These are phyloP conservation scores for Penicillium pancosmium DNA, from an alignment of 495 filamentous ascomycete species.

Conservation along the genomic window DNA sequence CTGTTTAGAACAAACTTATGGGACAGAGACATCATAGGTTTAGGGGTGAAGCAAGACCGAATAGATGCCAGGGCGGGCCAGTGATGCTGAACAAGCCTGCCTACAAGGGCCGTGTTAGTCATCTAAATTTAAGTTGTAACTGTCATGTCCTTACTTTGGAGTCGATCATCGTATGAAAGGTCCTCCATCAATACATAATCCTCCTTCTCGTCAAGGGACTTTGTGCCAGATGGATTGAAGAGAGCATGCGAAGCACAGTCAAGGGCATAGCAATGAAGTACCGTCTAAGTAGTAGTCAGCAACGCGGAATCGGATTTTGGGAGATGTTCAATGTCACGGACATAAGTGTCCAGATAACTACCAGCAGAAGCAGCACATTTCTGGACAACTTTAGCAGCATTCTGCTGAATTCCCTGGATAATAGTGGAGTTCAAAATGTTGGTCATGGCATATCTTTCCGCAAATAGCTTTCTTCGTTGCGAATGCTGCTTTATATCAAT, in stretches of 20 bases:
- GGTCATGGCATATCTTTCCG: slow-evolving; percentile 5
- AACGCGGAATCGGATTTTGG: not conserved
- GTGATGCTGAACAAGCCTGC: slow-evolving; percentile 4
- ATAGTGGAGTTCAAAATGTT: not conserved
- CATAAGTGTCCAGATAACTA: slow-evolving; percentile 3
- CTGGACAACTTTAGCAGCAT: not conserved
- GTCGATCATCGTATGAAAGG: slow-evolving; percentile 1
- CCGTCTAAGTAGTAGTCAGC: not conserved
- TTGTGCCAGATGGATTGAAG: slow-evolving; percentile 2
- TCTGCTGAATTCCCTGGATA: slow-evolving; percentile 1
- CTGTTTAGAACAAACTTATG: not conserved
- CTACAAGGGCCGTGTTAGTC: not conserved
- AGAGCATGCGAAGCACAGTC: slow-evolving; percentile 7
- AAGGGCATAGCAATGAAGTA: slow-evolving; percentile 5
- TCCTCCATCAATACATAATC: slow-evolving; percentile 1
- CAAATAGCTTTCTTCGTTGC: slow-evolving; percentile 3
- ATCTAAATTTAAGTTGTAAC: not conserved
- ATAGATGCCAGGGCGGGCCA: not conserved
- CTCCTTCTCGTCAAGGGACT: slow-evolving; percentile 1
- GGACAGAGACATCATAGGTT: slow-evolving; percentile 3
- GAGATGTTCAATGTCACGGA: not conserved
- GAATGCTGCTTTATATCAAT: not conserved
- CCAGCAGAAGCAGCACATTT: not conserved
- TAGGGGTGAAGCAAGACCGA: not conserved
- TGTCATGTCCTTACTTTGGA: not conserved